Base-by-base conservation (phyloP, 1,139 yeast genomes). In the Pichiaceae sp. region DNA sequence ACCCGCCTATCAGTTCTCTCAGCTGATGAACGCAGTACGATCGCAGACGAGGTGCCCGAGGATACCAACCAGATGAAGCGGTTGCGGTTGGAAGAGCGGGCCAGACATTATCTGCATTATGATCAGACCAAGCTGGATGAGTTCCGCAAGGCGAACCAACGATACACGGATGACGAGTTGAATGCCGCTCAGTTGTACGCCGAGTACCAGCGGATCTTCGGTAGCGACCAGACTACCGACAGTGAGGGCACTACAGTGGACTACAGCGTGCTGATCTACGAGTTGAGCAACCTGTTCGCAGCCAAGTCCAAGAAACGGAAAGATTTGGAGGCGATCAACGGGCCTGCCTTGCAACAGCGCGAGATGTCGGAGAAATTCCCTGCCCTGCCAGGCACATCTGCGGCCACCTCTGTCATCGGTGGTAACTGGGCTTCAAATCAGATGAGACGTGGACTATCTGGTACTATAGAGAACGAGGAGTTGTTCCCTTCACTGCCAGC, bases 1-100 rank as follows among this genome's bases (percentile, higher is more conserved):
- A 76, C 86, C 1, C 86, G 78, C 49, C 61, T 86, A 32, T 75
- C 87, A 1, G 80, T 91, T 0, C 75, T 74, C 47, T 18, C 31
- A 12, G 17, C 32, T 5, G 18, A 40, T 27, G 29, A 24, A 16
- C 16, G 29, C 15, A 31, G 8, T 16, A 44, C 38, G 5, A 43
- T 36, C 12, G 64, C 62, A n/a, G 64, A 61, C 16, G 57, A 56
- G n/a, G 27, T 11, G 9, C 18, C 21, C 9, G 16, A 15, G 14
- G 72, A 70, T 39, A 61, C 77, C 1, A 51, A 62, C 9, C 78
- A 73, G 28, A 63, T 72, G 30, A 81, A 78, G 45, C 70, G 65
- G 47, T 64, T 69, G 54, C 68, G 96, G 45, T 66, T 87, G 31
- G 93, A 83, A 45, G 95, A 86, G 54, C 69, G 96, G 50, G 96